Percentiles rank a stretch among this genome's conserved stretches.
Evolutionary conservation across 768 basidiomycete genomes (phyloP).

Genomic region (Nidula microcarpa): DNA sequence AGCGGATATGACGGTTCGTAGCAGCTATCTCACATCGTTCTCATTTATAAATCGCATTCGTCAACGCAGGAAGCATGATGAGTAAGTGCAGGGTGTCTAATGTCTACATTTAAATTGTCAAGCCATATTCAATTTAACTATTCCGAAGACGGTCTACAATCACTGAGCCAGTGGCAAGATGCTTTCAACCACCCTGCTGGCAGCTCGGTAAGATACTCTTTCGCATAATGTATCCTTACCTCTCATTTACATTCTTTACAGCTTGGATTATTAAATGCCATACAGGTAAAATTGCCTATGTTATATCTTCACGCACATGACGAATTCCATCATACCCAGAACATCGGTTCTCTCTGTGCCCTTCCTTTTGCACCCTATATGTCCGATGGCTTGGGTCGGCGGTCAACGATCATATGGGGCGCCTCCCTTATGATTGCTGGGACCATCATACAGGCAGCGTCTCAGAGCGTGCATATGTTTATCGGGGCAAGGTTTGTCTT

Average conservation of each 20-base stretch:
- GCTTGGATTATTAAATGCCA: conserved; percentile 16
- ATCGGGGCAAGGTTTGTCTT: conserved; percentile 41
- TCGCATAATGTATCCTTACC: not conserved
- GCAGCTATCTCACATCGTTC: too few relatives aligned
- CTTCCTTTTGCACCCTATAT: conserved; percentile 18
- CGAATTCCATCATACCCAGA: conserved; percentile 4
- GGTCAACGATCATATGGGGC: conserved; percentile 45
- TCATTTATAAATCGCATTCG: too few relatives aligned
- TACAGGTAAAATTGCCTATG: conserved; percentile 9
- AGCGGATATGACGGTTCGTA: too few relatives aligned
- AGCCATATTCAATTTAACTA: too few relatives aligned
- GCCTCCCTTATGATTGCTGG: conserved; percentile 48
- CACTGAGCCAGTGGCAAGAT: conserved; percentile 13
- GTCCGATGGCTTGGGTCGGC: conserved; percentile 50
- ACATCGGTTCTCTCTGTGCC: conserved; percentile 16
- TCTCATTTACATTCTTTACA: not conserved
- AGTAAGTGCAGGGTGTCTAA: too few relatives aligned
- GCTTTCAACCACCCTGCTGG: conserved; percentile 13
- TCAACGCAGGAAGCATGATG: too few relatives aligned
- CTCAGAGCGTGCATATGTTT: conserved; percentile 52
- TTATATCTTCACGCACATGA: not conserved
- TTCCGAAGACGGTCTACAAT: conserved; percentile 12
- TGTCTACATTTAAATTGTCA: too few relatives aligned
- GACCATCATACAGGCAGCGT: conserved; percentile 47
- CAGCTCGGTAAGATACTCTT: conserved; percentile 1